Percentiles rank a stretch among this genome's conserved stretches.
Evolutionary conservation across 805 yeast genomes (phyloP).

Genomic region (Wickerhamomyces pijperi): DNA sequence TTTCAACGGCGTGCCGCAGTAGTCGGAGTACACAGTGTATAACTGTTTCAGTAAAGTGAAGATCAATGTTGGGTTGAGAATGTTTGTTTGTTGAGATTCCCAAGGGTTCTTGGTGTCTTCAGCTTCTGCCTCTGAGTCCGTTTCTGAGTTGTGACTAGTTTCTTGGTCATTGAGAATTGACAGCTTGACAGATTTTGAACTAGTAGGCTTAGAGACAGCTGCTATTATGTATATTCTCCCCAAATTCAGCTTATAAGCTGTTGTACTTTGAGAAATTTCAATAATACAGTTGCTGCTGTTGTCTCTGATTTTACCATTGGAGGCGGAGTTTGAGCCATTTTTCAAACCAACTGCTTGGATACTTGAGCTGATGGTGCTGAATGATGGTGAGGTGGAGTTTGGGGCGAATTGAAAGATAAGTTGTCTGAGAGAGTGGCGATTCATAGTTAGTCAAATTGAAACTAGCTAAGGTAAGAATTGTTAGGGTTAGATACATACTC

Average conservation of each 20-base stretch:
- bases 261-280: slow-evolving; percentile 10
- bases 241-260: slow-evolving; percentile 8
- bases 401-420: slow-evolving; percentile 27
- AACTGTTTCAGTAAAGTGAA: slow-evolving; percentile 39
- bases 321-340: slow-evolving; percentile 7
- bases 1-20: slow-evolving; percentile 46
- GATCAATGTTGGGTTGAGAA: slow-evolving; percentile 41
- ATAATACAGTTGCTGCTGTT: slow-evolving; percentile 8
- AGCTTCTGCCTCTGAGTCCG: slow-evolving; percentile 2
- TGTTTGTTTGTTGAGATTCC: slow-evolving; percentile 1
- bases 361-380: slow-evolving; percentile 18
- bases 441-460: not conserved
- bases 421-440: slow-evolving; percentile 14
- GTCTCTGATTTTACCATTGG: not conserved
- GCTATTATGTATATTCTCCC: slow-evolving; percentile 11
- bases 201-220: slow-evolving; percentile 7
- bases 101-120: slow-evolving; percentile 2
- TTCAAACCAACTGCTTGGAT: slow-evolving; percentile 9
- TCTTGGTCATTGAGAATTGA: slow-evolving; percentile 11
- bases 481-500: slow-evolving; percentile 19
- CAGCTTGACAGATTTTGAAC: slow-evolving; percentile 6
- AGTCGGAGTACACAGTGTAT: slow-evolving; percentile 41
- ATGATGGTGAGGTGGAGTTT: slow-evolving; percentile 21
- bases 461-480: not conserved
- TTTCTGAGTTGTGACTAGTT: no score